A percentile compares a stretch with the other conserved stretches of the same genome.
Conservation (phyloP, 192 early-diverging fungal genomes). For the Coemansia sp. region DNA sequence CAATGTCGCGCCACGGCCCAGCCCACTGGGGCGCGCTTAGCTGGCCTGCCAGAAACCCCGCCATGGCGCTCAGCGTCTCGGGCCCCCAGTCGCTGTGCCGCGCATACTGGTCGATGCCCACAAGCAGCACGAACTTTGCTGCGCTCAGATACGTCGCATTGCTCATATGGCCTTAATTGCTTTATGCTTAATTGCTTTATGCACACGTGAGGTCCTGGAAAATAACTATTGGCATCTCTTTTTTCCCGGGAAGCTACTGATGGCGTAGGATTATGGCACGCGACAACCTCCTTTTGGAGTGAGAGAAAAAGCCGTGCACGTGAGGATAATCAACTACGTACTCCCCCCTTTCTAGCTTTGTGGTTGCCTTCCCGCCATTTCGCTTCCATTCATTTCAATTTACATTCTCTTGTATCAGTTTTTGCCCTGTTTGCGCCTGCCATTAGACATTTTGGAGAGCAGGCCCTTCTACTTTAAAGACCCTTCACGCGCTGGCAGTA, state of each 20-base stretch:
- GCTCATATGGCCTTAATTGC: not conserved
- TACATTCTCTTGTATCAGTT: no score
- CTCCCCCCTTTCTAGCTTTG: no score
- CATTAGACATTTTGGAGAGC: no score
- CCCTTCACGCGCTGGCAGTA: no score
- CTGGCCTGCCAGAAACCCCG: slow-evolving; percentile 18
- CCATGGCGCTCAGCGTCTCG: slow-evolving; percentile 25
- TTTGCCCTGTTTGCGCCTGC: no score
- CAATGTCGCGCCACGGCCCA: slow-evolving; percentile 4
- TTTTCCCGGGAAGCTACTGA: not conserved
- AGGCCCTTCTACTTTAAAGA: no score
- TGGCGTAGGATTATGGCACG: no score
- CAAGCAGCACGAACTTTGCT: slow-evolving; percentile 31
- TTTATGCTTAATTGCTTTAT: not conserved
- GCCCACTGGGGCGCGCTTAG: slow-evolving; percentile 23
- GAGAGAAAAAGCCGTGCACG: no score
- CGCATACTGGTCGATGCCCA: slow-evolving; percentile 41
- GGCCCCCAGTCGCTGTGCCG: slow-evolving; percentile 48
- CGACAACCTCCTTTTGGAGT: no score
- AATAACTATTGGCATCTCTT: not conserved
- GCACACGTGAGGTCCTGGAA: not conserved
- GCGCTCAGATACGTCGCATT: slow-evolving; percentile 33
- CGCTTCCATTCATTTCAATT: no score
- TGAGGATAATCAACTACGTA: no score
- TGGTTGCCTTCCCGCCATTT: no score